Evolutionary conservation across 108 stramenopile species (phyloP).

Genomic region (Chaetoceros tenuissimus): DNA sequence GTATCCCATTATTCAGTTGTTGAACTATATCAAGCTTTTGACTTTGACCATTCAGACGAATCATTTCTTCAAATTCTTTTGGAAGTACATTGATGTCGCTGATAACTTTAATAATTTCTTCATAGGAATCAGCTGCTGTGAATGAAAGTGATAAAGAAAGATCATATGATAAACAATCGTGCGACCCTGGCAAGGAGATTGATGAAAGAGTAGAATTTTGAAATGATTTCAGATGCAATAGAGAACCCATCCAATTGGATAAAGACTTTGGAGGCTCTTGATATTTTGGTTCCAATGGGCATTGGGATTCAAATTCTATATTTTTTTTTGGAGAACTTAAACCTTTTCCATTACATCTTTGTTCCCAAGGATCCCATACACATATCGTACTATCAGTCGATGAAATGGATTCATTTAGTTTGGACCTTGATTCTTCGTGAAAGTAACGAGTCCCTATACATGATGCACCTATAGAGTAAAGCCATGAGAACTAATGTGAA

Average conservation of each 20-base stretch:
- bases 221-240: neutral
- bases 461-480: too few species aligned
- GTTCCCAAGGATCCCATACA: too few species aligned
- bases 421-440: too few species aligned
- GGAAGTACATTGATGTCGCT: conserved; percentile 7
- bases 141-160: conserved; percentile 11
- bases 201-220: conserved; percentile 6
- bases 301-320: too few species aligned
- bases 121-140: conserved; percentile 2
- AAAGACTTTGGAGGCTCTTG: conserved; percentile 10
- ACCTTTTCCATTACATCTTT: too few species aligned
- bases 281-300: too few species aligned
- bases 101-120: conserved; percentile 4
- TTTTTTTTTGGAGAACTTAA: too few species aligned
- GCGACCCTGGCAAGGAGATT: conserved; percentile 18
- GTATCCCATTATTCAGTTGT: conserved; percentile 21
- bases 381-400: too few species aligned
- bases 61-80: conserved; percentile 16
- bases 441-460: too few species aligned
- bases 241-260: conserved; percentile 13
- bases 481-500: too few species aligned
- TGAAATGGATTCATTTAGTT: too few species aligned
- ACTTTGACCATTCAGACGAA: conserved; percentile 12
- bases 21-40: conserved; percentile 14
- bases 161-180: conserved; percentile 14